These are phyloP conservation scores for Fagopyrum esculentum DNA, from an alignment of 148 eudicot species.

Conservation along the genomic window DNA sequence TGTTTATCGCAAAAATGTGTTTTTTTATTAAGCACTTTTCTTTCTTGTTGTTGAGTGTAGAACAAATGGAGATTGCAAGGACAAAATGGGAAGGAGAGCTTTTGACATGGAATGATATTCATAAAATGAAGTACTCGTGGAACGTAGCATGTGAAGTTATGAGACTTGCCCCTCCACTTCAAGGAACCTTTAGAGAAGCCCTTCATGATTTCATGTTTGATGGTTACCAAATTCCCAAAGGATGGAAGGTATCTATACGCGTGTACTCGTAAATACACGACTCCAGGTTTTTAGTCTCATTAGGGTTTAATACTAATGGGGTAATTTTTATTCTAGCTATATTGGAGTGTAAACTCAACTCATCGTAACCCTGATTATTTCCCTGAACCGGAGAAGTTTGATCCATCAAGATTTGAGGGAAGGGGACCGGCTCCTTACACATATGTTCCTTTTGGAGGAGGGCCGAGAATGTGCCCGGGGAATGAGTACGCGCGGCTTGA, in stretches of 20 bases:
- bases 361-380: conserved; percentile 19
- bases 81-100: conserved; percentile 16
- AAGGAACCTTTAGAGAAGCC: conserved; percentile 23
- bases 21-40: background rate
- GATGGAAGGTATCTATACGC: conserved; percentile 22
- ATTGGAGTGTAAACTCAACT: conserved; percentile 24
- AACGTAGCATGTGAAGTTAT: conserved; percentile 19
- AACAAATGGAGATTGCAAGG: conserved; percentile 23
- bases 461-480: background rate
- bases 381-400: conserved; percentile 22
- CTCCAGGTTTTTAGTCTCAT: no score
- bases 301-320: no score
- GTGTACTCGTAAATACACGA: no score
- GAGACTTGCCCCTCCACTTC: conserved; percentile 21
- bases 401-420: conserved; percentile 15
- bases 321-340: conserved; percentile 7
- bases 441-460: conserved; percentile 12
- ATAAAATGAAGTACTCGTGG: conserved; percentile 31
- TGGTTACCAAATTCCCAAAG: conserved; percentile 26
- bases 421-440: conserved; percentile 12
- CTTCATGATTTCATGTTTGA: conserved; percentile 19
- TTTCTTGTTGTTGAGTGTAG: conserved; percentile 11
- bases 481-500: conserved; percentile 8
- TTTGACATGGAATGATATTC: conserved; percentile 23
- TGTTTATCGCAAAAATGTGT: no score